Percentiles rank a stretch among this genome's conserved stretches.
Evolutionary conservation across 768 basidiomycete species (phyloP).

Genomic region (Tylopilus vinaceipallidus): DNA sequence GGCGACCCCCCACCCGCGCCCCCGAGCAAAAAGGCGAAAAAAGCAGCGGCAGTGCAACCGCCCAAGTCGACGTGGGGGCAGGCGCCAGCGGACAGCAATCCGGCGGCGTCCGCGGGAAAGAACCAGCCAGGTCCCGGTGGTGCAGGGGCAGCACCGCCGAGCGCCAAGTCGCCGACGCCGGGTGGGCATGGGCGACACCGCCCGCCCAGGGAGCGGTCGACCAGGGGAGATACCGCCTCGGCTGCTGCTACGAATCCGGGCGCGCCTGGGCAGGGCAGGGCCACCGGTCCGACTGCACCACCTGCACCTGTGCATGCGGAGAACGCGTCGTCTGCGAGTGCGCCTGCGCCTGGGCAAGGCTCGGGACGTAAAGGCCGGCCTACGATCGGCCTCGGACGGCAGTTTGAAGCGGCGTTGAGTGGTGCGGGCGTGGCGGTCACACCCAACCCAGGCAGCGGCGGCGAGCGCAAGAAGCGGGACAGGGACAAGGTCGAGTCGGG

Average conservation of each 20-base stretch:
- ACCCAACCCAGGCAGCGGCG: constrained; percentile 5
- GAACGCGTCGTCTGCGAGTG: neutral
- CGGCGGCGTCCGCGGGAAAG: neutral
- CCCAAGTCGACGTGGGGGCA: no score
- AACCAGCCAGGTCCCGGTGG: neutral
- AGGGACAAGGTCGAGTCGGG: constrained; percentile 27
- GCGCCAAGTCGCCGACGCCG: constrained; percentile 12
- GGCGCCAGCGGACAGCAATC: constrained; percentile 1
- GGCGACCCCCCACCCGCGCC: constrained; percentile 20
- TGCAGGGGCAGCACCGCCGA: constrained; percentile 10
- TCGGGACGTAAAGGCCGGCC: constrained; percentile 50
- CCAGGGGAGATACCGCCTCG: constrained; percentile 7
- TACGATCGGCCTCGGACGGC: constrained; percentile 60
- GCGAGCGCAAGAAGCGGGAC: constrained; percentile 37
- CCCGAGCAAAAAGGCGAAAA: constrained; percentile 38
- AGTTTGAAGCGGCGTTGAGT: constrained; percentile 71
- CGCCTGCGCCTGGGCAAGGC: constrained; percentile 11
- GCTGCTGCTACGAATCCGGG: no score
- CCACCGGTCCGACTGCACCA: neutral
- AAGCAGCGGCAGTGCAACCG: constrained; percentile 26
- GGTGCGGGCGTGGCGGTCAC: constrained; percentile 52
- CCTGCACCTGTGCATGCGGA: neutral
- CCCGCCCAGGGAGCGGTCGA: constrained; percentile 17
- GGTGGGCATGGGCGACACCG: constrained; percentile 12
- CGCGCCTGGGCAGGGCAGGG: no score